A percentile compares a stretch with the other conserved stretches of the same genome.
These are phyloP conservation scores for Mortierella sp. DNA, from an alignment of 371 early-diverging fungal genomes.

Conservation along the genomic window DNA sequence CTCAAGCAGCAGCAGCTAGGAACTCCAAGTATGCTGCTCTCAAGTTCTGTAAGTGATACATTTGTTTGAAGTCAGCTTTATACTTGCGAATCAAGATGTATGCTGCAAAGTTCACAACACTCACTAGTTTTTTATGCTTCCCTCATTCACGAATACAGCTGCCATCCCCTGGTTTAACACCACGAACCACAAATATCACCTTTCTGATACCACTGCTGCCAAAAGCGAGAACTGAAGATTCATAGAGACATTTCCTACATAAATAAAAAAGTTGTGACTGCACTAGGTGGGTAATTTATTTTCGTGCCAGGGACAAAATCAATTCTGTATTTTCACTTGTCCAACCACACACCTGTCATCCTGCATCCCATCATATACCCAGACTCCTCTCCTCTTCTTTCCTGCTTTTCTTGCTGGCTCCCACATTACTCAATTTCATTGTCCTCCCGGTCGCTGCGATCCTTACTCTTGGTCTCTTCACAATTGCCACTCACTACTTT, in stretches of 20 bases:
- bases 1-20: constrained; percentile 76
- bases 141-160: constrained; percentile 52
- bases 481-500: neutral
- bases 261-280: constrained; percentile 1
- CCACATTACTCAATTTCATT: too few relatives aligned
- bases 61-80: too few relatives aligned
- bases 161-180: constrained; percentile 87
- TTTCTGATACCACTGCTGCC: constrained; percentile 1
- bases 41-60: constrained; percentile 67
- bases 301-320: neutral
- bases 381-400: too few relatives aligned
- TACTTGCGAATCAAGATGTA: neutral
- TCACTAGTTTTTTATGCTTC: neutral
- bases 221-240: neutral
- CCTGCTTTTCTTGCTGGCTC: too few relatives aligned
- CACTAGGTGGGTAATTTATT: neutral
- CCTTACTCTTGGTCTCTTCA: neutral
- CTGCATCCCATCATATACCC: too few relatives aligned
- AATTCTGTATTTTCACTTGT: neutral
- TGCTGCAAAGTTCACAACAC: neutral
- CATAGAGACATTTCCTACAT: neutral
- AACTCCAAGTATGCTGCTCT: constrained; percentile 79
- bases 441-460: too few relatives aligned
- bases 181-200: constrained; percentile 84
- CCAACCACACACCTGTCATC: neutral